Evolutionary conservation across 306 rosid genomes (phyloP).

Genomic region (Vigna hirtella): DNA sequence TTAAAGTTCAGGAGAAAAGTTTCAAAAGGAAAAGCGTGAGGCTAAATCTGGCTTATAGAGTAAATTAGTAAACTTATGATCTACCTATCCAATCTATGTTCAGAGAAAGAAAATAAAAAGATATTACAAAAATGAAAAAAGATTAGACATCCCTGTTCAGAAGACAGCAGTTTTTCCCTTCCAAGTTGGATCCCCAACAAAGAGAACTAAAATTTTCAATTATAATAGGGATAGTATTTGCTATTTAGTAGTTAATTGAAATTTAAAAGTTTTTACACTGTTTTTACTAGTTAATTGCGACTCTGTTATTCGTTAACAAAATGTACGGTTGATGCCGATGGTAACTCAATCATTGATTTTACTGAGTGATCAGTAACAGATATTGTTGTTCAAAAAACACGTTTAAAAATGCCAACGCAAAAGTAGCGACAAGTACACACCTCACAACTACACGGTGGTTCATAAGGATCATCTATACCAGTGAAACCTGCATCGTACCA

Average conservation of each 20-base stretch:
- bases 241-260: neutral
- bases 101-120: slow-evolving; percentile 23
- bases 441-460: slow-evolving; percentile 81
- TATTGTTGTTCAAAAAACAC: neutral
- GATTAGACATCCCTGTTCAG: slow-evolving; percentile 3
- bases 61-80: slow-evolving; percentile 18
- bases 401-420: slow-evolving; percentile 4
- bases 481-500: slow-evolving; percentile 80
- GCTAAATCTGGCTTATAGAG: slow-evolving; percentile 3
- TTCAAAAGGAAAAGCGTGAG: slow-evolving; percentile 17
- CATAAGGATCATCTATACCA: slow-evolving; percentile 93
- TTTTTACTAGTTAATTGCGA: neutral
- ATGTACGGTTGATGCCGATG: neutral
- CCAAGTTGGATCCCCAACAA: neutral
- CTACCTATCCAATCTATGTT: slow-evolving; percentile 31
- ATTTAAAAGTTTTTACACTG: neutral
- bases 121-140: neutral
- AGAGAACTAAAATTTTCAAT: slow-evolving; percentile 8
- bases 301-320: neutral
- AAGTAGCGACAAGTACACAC: slow-evolving; percentile 48
- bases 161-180: slow-evolving; percentile 28
- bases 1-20: neutral
- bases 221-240: neutral
- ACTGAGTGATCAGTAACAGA: neutral
- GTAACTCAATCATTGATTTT: neutral